Evolutionary conservation across 805 yeast species (phyloP).

Genomic region (Metschnikowia anglica): DNA sequence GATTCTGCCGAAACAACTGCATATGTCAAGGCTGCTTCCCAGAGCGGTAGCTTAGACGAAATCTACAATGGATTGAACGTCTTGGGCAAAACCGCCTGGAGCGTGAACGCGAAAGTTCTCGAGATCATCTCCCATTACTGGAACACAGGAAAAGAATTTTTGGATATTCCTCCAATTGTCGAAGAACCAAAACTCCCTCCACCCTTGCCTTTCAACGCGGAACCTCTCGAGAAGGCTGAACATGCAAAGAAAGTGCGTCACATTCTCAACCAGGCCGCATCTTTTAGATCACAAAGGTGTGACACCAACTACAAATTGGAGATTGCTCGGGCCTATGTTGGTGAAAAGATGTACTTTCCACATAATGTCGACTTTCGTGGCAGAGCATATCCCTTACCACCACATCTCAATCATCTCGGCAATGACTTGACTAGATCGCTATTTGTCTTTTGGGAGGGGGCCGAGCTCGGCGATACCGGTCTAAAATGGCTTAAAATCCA

Average conservation of each 20-base stretch:
- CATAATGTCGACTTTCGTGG: slow-evolving; percentile 83
- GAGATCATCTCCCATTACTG: slow-evolving; percentile 72
- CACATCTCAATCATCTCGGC: slow-evolving; percentile 79
- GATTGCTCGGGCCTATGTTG: slow-evolving; percentile 87
- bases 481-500: slow-evolving; percentile 75
- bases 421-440: slow-evolving; percentile 74
- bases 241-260: slow-evolving; percentile 65
- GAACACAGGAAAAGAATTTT: slow-evolving; percentile 79
- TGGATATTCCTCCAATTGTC: slow-evolving; percentile 60
- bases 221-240: slow-evolving; percentile 66
- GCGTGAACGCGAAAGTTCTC: slow-evolving; percentile 73
- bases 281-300: slow-evolving; percentile 83
- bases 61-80: slow-evolving; percentile 63
- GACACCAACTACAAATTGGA: slow-evolving; percentile 91
- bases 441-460: slow-evolving; percentile 75
- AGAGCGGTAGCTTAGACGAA: slow-evolving; percentile 57
- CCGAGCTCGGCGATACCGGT: slow-evolving; percentile 61
- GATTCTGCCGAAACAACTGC: slow-evolving; percentile 89
- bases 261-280: slow-evolving; percentile 57
- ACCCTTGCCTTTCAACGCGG: slow-evolving; percentile 62
- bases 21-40: slow-evolving; percentile 81
- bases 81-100: slow-evolving; percentile 84
- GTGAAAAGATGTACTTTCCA: slow-evolving; percentile 75
- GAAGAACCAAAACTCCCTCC: slow-evolving; percentile 46
- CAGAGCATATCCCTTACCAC: slow-evolving; percentile 78